A percentile compares a stretch with the other conserved stretches of the same genome.
Conservation (phyloP, 1,284 basidiomycete species). For the Phenoliferia sp. region DNA sequence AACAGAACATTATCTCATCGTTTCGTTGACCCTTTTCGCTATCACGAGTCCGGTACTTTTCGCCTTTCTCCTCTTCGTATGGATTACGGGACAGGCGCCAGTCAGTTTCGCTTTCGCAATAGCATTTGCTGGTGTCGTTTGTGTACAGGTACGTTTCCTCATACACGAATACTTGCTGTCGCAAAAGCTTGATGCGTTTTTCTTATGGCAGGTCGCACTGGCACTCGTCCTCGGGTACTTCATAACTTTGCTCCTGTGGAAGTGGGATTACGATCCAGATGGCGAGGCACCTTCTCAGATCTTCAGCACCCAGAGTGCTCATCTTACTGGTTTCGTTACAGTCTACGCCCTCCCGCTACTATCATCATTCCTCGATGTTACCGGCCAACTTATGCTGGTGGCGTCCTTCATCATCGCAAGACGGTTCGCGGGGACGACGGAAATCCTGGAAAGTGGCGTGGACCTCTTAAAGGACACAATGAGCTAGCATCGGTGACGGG, state of each 20-base stretch:
- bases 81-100: conserved; percentile 67
- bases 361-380: conserved; percentile 80
- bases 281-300: conserved; percentile 29
- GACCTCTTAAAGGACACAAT: background rate
- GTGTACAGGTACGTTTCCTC: conserved; percentile 58
- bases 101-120: conserved; percentile 62
- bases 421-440: background rate
- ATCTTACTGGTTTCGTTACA: conserved; percentile 21
- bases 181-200: too few species aligned
- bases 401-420: conserved; percentile 39
- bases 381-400: conserved; percentile 76
- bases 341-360: conserved; percentile 90
- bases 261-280: conserved; percentile 76
- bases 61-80: conserved; percentile 63
- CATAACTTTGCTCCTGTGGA: conserved; percentile 77
- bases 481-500: too few species aligned
- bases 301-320: too few species aligned
- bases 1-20: conserved; percentile 37
- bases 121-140: conserved; percentile 58
- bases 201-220: conserved; percentile 16
- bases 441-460: background rate
- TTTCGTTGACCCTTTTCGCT: conserved; percentile 56
- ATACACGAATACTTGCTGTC: background rate
- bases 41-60: conserved; percentile 73
- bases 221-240: conserved; percentile 14